Base-by-base conservation (phyloP, 805 yeast genomes). In the Lipomyces oligophaga region DNA sequence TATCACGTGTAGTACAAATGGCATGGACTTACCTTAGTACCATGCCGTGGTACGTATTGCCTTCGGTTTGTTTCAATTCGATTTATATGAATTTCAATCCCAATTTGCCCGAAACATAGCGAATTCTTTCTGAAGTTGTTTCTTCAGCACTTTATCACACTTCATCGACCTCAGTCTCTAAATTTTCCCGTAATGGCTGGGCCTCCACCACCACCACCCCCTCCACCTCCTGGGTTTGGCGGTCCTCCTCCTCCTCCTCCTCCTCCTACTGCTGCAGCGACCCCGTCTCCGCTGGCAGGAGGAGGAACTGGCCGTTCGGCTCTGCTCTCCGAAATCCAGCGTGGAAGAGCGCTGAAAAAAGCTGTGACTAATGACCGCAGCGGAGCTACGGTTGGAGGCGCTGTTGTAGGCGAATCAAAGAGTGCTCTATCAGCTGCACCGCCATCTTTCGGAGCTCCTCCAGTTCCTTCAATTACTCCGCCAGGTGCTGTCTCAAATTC, bases 251-350 rank as follows among this genome's bases (percentile, higher is more conserved):
- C 55, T 11, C 55, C 59, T 13, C 60, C 60, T 2, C 47, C 59
- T 1, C 48, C 55, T 5, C 41, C 47, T n/a, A 26, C 52, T 6
- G 30, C 48, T n/a, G 42, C 41, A 2, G 28, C 34, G 2, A 43
- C 52, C 11, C 34, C 49, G 1, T 35, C 46, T 20, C 43, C 55
- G 62, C 63, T 37, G 8, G 34, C 33, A 7, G 49, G 36, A 8
- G 49, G 40, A 10, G 47, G 30, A 13, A 41, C 37, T 20, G 55
- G 53, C 21, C 38, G 56, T 10, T 27, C 34, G 21, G 75, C 74
- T 4, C 60, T 90, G 41, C 71, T 90, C 21, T 86, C 93, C 25
- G 95, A 85, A 63, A 90, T 90, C 55, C 77, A 87, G 59, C 83
- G 84, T 52, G 90, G 89, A 19, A 67, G 62, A 41, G 64, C 58